Base-by-base conservation (phyloP, 169 alveolate species). In the Babesia caballi region DNA sequence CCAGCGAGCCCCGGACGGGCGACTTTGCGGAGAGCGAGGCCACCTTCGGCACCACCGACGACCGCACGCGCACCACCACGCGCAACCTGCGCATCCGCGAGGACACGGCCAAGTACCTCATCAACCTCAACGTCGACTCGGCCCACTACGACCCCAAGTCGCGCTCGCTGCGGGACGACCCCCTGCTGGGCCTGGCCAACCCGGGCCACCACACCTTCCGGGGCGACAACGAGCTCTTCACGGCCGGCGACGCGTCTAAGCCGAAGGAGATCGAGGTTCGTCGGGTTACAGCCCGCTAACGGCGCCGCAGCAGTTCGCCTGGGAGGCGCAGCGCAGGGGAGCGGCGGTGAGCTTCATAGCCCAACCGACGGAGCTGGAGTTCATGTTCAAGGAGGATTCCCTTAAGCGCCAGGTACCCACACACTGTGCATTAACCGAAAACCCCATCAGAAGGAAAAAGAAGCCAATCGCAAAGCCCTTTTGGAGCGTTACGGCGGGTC, bases 111-210 rank as follows among this genome's bases (percentile, higher is more conserved):
- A 95, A 95, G 82, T 98, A 98, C 82, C 83, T 97, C 9, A 85
- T 92, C 54, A 95, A 97, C 81, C 66, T 97, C 63, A 98, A 96
- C 82, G 90, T 92, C 30, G 93, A 95, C 72, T 94, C 98, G 15
- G 99, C 98, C 32, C 92, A 68, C 75, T 97, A 96, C 87, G 99
- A 96, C 81, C 98, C 98, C 28, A 97, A 97, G 75, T 92, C 97
- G 27, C 88, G 99, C 60, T 87, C 98, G 33, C 92, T 96, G 97
- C 89, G 98, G 46, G 99, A 92, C 56, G 95, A 94, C 68, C 98
- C 97, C 21, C 68, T 93, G 28, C 54, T 82, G 32, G 88, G 88
- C 38, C 69, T 74, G 44, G 81, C 84, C 25, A 82, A 87, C 60
- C 84, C 81, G 12, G 86, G 60, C 27, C 82, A 57, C 32, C 85